Percentiles rank a stretch among this genome's conserved stretches.
Conservation (phyloP, 202 grass and related monocot genomes). For the Zizania palustris region DNA sequence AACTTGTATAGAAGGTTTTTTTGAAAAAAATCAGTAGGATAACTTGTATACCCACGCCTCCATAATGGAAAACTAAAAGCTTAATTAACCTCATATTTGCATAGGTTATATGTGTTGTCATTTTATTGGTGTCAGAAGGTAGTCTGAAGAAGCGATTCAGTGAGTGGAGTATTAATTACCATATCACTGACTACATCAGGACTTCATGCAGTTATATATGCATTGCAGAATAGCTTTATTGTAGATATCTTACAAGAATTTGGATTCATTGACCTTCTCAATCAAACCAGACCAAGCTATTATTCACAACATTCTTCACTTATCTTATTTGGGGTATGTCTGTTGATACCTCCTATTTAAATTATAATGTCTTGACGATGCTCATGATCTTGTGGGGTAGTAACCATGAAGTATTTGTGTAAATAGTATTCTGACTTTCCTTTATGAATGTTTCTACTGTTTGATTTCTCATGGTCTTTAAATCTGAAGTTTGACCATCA, state of each 20-base stretch:
- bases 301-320: conserved; percentile 94
- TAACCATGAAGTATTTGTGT: conserved; percentile 23
- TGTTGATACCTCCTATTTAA: conserved; percentile 25
- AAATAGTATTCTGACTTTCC: conserved; percentile 27
- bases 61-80: no score
- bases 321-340: conserved; percentile 90
- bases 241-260: conserved; percentile 98
- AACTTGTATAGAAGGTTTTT: not conserved
- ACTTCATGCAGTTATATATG: conserved; percentile 96
- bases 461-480: not conserved
- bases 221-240: conserved; percentile 91
- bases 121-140: conserved; percentile 75
- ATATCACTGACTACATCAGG: conserved; percentile 85
- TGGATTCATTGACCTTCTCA: conserved; percentile 96
- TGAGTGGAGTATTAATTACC: conserved; percentile 74
- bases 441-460: conserved; percentile 7
- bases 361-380: conserved; percentile 22
- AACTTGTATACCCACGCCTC: no score
- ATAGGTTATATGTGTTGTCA: conserved; percentile 76
- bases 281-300: conserved; percentile 96
- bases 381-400: conserved; percentile 17
- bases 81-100: no score
- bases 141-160: conserved; percentile 64
- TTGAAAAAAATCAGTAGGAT: no score
- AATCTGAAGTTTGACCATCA: not conserved